phyloP scores from a whole-genome alignment of 2,329 filamentous ascomycete genomes.

The Pseudovirgaria hyperparasitica region DNA sequence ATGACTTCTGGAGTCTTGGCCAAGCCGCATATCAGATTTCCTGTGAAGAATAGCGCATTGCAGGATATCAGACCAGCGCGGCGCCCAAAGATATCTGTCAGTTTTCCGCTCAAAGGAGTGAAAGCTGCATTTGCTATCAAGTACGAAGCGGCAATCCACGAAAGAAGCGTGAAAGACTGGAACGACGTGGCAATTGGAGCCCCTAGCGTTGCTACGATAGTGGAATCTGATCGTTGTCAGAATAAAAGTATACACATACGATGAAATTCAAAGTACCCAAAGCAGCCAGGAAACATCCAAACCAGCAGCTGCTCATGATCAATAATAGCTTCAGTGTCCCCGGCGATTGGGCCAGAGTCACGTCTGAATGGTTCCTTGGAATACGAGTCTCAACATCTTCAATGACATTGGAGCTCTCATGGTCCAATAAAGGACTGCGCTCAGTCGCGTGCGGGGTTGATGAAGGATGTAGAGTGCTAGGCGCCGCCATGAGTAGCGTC shows the following conservation, averaged over 20 bases:
- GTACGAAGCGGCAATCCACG: conserved; percentile 81
- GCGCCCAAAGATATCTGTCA: conserved; percentile 82
- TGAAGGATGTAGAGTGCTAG: no score
- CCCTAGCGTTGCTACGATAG: conserved; percentile 74
- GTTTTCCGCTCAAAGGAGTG: conserved; percentile 70
- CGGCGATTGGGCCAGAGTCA: conserved; percentile 23
- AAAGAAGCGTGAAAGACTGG: conserved; percentile 65
- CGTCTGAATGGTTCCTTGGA: background rate
- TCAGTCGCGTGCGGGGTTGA: no score
- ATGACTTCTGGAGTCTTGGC: conserved; percentile 54
- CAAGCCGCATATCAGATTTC: conserved; percentile 73
- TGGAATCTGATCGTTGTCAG: conserved; percentile 43
- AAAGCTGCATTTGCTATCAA: conserved; percentile 78
- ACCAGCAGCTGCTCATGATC: conserved; percentile 38
- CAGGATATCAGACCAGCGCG: conserved; percentile 66
- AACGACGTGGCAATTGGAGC: conserved; percentile 77
- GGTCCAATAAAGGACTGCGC: conserved; percentile 4
- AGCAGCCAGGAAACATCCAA: conserved; percentile 43
- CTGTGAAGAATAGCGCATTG: conserved; percentile 65
- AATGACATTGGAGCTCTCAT: conserved; percentile 2
- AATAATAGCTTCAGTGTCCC: conserved; percentile 33
- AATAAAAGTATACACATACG: conserved; percentile 1
- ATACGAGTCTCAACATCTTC: background rate
- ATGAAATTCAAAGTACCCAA: conserved; percentile 26
- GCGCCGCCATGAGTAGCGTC: no score